These are phyloP conservation scores for Cordyceps pruinosa DNA, from an alignment of 2,329 filamentous ascomycete genomes.

Conservation along the genomic window DNA sequence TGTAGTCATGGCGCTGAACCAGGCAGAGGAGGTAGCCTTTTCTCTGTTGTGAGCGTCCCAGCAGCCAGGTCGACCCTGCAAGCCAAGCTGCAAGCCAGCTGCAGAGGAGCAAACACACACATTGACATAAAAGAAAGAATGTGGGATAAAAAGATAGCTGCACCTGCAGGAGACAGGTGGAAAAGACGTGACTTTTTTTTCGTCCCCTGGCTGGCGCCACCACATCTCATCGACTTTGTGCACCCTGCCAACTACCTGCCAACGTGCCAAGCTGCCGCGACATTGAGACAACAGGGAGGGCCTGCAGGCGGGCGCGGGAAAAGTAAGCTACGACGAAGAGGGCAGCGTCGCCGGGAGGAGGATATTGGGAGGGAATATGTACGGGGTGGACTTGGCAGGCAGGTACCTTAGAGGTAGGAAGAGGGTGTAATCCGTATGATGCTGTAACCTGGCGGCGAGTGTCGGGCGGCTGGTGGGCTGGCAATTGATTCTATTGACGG, in stretches of 20 bases:
- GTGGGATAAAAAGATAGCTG: not conserved
- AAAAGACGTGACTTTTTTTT: not conserved
- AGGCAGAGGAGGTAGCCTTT: no score
- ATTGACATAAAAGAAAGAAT: not conserved
- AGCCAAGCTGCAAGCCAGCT: slow-evolving; percentile 1
- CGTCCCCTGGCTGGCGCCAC: slow-evolving; percentile 2
- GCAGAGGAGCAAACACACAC: not conserved
- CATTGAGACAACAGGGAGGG: not conserved
- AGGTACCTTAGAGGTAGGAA: no score
- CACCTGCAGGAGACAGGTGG: no score
- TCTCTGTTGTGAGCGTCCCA: not conserved
- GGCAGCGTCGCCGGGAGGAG: not conserved
- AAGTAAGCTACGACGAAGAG: slow-evolving; percentile 5
- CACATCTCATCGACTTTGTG: slow-evolving; percentile 2
- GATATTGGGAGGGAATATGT: not conserved
- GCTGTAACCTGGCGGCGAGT: not conserved
- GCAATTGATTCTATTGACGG: not conserved
- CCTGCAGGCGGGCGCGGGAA: not conserved
- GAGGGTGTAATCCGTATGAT: not conserved
- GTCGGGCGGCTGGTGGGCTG: not conserved
- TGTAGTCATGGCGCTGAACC: not conserved
- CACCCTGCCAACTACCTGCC: no score
- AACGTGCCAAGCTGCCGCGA: no score
- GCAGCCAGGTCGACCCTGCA: not conserved
- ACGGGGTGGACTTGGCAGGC: not conserved